These are phyloP conservation scores for Bassia scoparia DNA, from an alignment of 148 eudicot genomes.

Conservation along the genomic window DNA sequence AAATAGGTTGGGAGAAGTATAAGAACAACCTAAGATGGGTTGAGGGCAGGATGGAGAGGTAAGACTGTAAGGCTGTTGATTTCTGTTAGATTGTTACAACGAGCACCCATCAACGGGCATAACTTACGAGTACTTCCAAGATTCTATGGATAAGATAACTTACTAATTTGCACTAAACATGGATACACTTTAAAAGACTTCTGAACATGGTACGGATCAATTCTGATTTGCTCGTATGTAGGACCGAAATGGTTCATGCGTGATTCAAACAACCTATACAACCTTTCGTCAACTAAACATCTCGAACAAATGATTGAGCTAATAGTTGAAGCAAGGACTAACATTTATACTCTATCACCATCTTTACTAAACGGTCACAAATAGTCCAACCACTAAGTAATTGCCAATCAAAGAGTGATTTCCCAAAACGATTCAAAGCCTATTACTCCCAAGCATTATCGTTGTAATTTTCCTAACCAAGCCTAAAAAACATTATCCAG, in stretches of 20 bases:
- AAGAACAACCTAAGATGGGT: background rate
- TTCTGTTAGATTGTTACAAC: too few species aligned
- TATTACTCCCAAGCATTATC: background rate
- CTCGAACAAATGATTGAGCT: too few species aligned
- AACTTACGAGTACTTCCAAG: background rate
- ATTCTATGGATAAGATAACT: background rate
- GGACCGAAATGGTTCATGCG: background rate
- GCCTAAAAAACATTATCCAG: too few species aligned
- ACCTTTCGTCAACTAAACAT: too few species aligned
- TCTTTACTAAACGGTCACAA: background rate
- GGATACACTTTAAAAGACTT: background rate
- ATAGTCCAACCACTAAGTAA: background rate
- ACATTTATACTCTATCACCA: too few species aligned
- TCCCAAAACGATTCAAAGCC: background rate
- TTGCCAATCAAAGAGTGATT: background rate
- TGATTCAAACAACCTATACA: background rate
- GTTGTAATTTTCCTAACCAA: background rate
- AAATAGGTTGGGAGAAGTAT: background rate
- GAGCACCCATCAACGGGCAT: background rate
- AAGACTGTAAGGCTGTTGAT: background rate
- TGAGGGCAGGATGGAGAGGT: background rate
- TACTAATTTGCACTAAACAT: background rate
- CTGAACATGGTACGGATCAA: background rate
- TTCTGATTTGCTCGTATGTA: background rate
- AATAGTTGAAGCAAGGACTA: too few species aligned